A percentile compares a stretch with the other conserved stretches of the same genome.
These are phyloP conservation scores for Dimargaris cristalligena DNA, from an alignment of 192 early-diverging fungal genomes.

Conservation along the genomic window DNA sequence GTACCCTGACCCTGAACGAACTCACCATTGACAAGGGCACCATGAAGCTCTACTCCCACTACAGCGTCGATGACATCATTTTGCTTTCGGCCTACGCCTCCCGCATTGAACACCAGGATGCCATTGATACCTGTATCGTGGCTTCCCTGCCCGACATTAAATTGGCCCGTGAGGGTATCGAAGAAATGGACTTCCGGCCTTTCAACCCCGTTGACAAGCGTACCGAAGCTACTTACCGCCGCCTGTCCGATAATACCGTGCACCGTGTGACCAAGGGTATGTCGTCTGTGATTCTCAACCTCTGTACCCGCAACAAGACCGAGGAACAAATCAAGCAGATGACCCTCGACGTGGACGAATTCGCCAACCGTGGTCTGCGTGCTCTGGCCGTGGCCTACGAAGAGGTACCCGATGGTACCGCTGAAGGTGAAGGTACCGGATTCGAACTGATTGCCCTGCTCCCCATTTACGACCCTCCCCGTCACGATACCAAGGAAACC, in stretches of 20 bases:
- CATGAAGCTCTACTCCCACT: constrained; percentile 50
- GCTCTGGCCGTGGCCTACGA: constrained; percentile 60
- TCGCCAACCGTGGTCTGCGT: constrained; percentile 48
- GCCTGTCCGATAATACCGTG: constrained; percentile 38
- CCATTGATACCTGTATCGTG: constrained; percentile 61
- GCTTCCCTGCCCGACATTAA: constrained; percentile 39
- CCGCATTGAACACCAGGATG: constrained; percentile 60
- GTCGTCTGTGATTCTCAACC: constrained; percentile 53
- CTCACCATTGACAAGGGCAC: constrained; percentile 50
- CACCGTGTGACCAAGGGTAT: constrained; percentile 60
- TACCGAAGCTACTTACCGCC: constrained; percentile 53
- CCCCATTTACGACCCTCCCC: constrained; percentile 60
- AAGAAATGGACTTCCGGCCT: constrained; percentile 46
- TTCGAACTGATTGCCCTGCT: constrained; percentile 54
- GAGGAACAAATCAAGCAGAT: constrained; percentile 37
- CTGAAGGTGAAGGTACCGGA: constrained; percentile 41
- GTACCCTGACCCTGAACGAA: constrained; percentile 83
- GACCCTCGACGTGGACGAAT: constrained; percentile 49
- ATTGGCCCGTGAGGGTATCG: constrained; percentile 43
- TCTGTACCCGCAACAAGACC: constrained; percentile 52
- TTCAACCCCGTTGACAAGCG: constrained; percentile 68
- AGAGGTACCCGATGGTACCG: constrained; percentile 36
- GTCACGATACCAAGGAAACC: constrained; percentile 64
- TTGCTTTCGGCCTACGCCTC: constrained; percentile 56
- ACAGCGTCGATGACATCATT: constrained; percentile 39